phyloP scores from a whole-genome alignment of 345 rosid species.

The Salix koriyanagi region DNA sequence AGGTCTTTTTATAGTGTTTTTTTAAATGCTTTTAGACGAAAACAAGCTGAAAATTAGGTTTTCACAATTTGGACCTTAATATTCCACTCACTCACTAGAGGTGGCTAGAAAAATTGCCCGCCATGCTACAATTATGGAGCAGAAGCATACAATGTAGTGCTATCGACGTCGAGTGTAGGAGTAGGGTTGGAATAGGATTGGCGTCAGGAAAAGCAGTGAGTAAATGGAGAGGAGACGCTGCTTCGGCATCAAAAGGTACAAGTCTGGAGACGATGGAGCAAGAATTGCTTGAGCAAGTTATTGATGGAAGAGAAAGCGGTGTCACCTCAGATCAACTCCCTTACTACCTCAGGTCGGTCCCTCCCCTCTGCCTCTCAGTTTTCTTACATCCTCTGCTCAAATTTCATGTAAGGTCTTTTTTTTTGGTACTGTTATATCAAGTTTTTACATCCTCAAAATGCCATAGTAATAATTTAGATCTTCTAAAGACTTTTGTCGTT shows the following conservation, averaged over 20 bases:
- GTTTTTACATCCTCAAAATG: background rate
- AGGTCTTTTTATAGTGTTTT: too few relatives aligned
- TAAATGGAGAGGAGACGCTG: slow-evolving; percentile 42
- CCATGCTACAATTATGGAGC: slow-evolving; percentile 39
- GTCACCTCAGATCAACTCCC: slow-evolving; percentile 69
- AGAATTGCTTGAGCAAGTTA: slow-evolving; percentile 42
- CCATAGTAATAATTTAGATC: too few relatives aligned
- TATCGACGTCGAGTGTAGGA: slow-evolving; percentile 62
- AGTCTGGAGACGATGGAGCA: slow-evolving; percentile 46
- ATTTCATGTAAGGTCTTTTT: background rate
- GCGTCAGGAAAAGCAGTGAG: slow-evolving; percentile 51
- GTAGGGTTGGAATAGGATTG: slow-evolving; percentile 52
- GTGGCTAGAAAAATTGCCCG: too few relatives aligned
- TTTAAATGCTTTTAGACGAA: too few relatives aligned
- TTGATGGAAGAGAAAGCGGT: slow-evolving; percentile 60
- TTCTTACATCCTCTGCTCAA: background rate
- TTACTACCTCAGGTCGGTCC: slow-evolving; percentile 53
- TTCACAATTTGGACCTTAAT: too few relatives aligned
- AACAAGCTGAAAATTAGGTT: too few relatives aligned
- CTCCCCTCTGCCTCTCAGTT: background rate
- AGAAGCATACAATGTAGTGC: slow-evolving; percentile 39
- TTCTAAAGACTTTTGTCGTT: too few relatives aligned
- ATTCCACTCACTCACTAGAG: too few relatives aligned
- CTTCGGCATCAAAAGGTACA: slow-evolving; percentile 13
- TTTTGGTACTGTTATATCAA: background rate